Conservation (phyloP, 1,284 basidiomycete genomes). For the Rhizoctonia solani region DNA sequence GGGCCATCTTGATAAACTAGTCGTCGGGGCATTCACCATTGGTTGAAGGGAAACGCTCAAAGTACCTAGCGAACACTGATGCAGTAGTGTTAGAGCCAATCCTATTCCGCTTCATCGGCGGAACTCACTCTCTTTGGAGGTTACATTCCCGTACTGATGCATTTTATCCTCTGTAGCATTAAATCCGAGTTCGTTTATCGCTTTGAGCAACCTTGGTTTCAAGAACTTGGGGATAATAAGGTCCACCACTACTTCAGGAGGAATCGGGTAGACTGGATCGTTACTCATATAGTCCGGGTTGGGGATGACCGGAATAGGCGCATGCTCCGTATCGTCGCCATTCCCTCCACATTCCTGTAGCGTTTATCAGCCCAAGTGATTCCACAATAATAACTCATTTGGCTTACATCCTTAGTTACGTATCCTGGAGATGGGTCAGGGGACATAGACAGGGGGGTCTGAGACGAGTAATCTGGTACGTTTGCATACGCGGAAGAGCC, state of each 20-base stretch:
- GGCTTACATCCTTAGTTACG: constrained; percentile 17
- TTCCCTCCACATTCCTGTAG: constrained; percentile 22
- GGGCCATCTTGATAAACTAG: not conserved
- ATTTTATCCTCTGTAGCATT: constrained; percentile 6
- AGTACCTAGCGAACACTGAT: constrained; percentile 27
- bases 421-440: constrained; percentile 2
- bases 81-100: not conserved
- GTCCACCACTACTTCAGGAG: constrained; percentile 9
- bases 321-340: constrained; percentile 21
- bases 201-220: not conserved
- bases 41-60: constrained; percentile 13
- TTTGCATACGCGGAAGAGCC: not conserved
- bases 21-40: not conserved
- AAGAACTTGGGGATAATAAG: constrained; percentile 17
- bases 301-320: not conserved
- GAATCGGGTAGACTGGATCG: not conserved
- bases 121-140: constrained; percentile 15
- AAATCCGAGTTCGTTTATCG: constrained; percentile 13
- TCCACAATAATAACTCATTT: too few relatives aligned
- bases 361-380: too few relatives aligned
- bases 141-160: constrained; percentile 11
- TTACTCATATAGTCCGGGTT: constrained; percentile 19
- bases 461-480: not conserved
- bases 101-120: too few relatives aligned
- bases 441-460: not conserved